Percentiles rank a stretch among this genome's conserved stretches.
Conservation (phyloP, 495 filamentous ascomycete genomes). For the Penicillium steckii region DNA sequence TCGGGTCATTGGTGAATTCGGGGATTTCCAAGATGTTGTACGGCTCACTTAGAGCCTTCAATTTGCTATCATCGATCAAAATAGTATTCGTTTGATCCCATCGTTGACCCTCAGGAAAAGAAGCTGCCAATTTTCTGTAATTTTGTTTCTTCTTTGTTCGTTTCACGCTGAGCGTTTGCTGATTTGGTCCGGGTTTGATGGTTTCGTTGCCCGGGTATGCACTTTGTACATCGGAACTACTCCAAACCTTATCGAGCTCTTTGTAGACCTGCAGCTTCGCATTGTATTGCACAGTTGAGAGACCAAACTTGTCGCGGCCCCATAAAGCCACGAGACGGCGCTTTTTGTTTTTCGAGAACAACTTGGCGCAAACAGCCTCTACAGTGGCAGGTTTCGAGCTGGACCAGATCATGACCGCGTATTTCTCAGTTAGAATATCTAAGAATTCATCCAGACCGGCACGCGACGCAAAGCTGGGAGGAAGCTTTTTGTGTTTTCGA, state of each 20-base stretch:
- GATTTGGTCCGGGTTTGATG: neutral
- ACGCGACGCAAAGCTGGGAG: constrained; percentile 57
- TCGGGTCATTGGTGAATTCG: constrained; percentile 56
- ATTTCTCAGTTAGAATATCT: constrained; percentile 59
- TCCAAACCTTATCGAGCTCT: constrained; percentile 71
- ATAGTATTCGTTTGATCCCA: constrained; percentile 90
- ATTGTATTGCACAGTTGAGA: constrained; percentile 61
- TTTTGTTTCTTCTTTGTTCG: neutral
- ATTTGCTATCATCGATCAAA: constrained; percentile 76
- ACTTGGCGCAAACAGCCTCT: constrained; percentile 49
- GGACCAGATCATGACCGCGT: constrained; percentile 87
- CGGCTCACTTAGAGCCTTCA: constrained; percentile 81
- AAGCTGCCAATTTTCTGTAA: neutral
- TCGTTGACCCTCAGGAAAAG: constrained; percentile 4
- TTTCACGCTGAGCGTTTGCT: neutral
- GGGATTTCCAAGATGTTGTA: constrained; percentile 78
- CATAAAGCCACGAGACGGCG: constrained; percentile 64
- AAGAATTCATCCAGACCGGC: constrained; percentile 67
- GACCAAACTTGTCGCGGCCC: constrained; percentile 76
- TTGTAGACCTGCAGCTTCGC: constrained; percentile 87
- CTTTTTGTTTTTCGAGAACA: constrained; percentile 43
- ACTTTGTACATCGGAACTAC: constrained; percentile 45
- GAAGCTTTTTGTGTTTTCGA: constrained; percentile 53
- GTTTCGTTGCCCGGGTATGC: constrained; percentile 39
- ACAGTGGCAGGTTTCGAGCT: constrained; percentile 76